phyloP scores from a whole-genome alignment of 2,329 filamentous ascomycete species.

The Teratosphaeria viscida region DNA sequence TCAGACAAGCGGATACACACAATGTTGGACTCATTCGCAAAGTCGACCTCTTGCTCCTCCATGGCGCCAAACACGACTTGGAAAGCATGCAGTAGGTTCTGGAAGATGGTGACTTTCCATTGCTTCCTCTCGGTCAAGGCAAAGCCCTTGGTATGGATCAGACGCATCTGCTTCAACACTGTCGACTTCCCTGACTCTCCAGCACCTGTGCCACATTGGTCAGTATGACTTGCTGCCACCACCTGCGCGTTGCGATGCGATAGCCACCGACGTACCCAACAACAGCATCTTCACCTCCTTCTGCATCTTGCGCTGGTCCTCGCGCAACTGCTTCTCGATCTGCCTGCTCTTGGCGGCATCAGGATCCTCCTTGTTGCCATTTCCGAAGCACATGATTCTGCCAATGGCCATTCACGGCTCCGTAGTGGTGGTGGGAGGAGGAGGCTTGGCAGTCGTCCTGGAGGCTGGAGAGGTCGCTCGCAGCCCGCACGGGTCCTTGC shows the following conservation, averaged over 20 bases:
- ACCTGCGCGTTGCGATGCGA: background rate
- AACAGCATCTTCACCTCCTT: slow-evolving; percentile 90
- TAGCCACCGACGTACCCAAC: slow-evolving; percentile 51
- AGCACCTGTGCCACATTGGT: slow-evolving; percentile 53
- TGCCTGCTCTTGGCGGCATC: slow-evolving; percentile 47
- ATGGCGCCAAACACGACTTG: slow-evolving; percentile 85
- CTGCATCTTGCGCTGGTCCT: slow-evolving; percentile 76
- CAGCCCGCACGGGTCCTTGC: background rate
- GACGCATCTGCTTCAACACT: slow-evolving; percentile 96
- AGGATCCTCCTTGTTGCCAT: slow-evolving; percentile 36
- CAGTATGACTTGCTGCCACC: slow-evolving; percentile 9
- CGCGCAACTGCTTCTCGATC: slow-evolving; percentile 75
- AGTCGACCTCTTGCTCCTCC: slow-evolving; percentile 70
- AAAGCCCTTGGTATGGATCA: slow-evolving; percentile 92
- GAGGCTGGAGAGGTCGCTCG: background rate
- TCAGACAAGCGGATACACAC: slow-evolving; percentile 38
- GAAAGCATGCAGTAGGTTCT: slow-evolving; percentile 86
- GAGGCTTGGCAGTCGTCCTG: background rate
- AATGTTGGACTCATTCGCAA: slow-evolving; percentile 68
- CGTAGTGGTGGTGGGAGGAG: background rate
- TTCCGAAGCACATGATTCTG: slow-evolving; percentile 43
- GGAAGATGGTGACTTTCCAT: slow-evolving; percentile 92
- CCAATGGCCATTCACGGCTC: slow-evolving; percentile 7
- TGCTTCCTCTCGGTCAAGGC: slow-evolving; percentile 80
- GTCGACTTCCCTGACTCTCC: slow-evolving; percentile 95